Percentiles rank a stretch among this genome's conserved stretches.
These are phyloP conservation scores for Silene conica DNA, from an alignment of 148 eudicot genomes.

Conservation along the genomic window DNA sequence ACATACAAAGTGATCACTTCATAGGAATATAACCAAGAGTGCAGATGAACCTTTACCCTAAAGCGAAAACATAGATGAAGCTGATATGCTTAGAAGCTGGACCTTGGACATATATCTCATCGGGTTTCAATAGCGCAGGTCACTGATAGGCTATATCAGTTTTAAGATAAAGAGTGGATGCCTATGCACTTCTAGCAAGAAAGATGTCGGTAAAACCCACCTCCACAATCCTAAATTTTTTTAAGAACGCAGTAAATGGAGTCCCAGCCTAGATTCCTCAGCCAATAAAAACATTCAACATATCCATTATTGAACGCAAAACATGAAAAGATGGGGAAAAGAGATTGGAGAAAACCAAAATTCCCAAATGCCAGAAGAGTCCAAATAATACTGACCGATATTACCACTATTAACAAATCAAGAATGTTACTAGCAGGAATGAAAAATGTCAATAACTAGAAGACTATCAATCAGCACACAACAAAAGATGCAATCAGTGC, in stretches of 20 bases:
- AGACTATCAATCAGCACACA: background rate
- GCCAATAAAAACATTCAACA: background rate
- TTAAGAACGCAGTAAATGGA: background rate
- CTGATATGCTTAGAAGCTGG: background rate
- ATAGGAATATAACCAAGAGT: background rate
- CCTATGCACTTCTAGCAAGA: background rate
- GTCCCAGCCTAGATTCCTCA: background rate
- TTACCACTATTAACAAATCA: constrained; percentile 1
- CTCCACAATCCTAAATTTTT: background rate
- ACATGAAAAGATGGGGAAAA: background rate
- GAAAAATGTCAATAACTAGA: background rate
- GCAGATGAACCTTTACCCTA: background rate
- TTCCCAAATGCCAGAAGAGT: background rate
- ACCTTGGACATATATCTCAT: background rate
- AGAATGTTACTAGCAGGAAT: background rate
- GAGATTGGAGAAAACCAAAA: background rate
- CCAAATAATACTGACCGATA: no score
- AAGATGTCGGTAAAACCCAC: background rate
- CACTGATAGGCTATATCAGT: background rate
- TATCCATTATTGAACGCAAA: background rate
- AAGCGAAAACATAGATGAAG: background rate
- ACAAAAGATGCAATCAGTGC: background rate
- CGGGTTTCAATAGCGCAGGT: background rate
- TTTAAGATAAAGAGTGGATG: background rate
- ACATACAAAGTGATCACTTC: no score